Evolutionary conservation across 176 grass and related monocot genomes (phyloP), one percentile per base, ranked within the genome.

Genomic region (Zoysia japonica): DNA sequence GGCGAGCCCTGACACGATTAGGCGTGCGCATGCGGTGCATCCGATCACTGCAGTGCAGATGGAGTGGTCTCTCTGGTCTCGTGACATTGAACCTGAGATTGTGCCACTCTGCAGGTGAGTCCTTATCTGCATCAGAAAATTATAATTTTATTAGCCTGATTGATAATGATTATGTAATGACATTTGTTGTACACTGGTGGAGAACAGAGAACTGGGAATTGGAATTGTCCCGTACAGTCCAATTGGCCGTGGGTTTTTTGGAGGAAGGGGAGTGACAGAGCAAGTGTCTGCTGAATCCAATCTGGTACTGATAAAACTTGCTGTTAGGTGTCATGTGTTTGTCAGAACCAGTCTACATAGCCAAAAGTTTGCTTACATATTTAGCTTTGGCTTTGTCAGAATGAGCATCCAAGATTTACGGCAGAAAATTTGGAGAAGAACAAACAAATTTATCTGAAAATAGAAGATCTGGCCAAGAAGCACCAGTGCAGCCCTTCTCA

Each of bases 21-120:
- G 88, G 79, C 86, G 88, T 44, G 93, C 91, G 2, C 86, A 97
- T 39, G 82, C 86, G 0, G 91, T 97, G 67, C 94, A 97, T 37
- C 94, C 91, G 2, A 70, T 97, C 79, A 69, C 84, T 1, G 89
- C 91, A 9, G 76, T 97, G 71, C 94, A 93, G 87, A 93, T 97
- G 89, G 94, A 97, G 59, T 97, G 91, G 91, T 97, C 94, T 54
- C 89, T 93, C 13, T 97, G 91, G 94, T 85, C 84, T 74, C 88
- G 91, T 2, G 94, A 97, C 12, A 91, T 97, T 35, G 94, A 97
- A 52, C 72, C 80, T 12, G 91, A 97, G 59, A 91, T 97, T 13
- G 91, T 97, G 48, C 94, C 94, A 1, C 87, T 97, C 37, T 97
- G 91, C 91, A 91, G 94, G 94, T 90, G 9, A 67, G 68, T 13